Base-by-base conservation (phyloP, 352 stramenopile genomes). In the Pythium grandisporangium region DNA sequence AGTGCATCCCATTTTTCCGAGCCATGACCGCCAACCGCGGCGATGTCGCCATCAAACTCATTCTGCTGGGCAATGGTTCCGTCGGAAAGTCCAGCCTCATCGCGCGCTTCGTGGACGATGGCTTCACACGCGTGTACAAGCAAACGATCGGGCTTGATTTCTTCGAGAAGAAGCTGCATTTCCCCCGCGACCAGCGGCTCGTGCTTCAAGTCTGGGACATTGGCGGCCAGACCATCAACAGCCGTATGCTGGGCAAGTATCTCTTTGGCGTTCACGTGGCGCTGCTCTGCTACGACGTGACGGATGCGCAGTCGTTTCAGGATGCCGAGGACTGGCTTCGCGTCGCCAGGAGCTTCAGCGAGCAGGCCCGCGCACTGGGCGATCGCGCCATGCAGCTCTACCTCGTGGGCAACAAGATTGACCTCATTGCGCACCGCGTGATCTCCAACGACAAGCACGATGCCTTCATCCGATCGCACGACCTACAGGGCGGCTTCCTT, bases 121-220 rank as follows among this genome's bases (percentile, higher is more conserved):
- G 78, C 35, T 95, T 93, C 52, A 64, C 61, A 37, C 70, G 61
- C 30, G 61, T 84, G 48, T 95, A 95, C 67, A 89, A 87, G 45
- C 80, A 95, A 48, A 95, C 80, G 1, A 73, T 94, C 38, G 76
- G 80, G 6, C 55, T 92, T 14, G 82, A 93, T 57, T 93, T 93
- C 43, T 95, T 77, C 48, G 77, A 93, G 60, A 93, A 93, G 53
- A 84, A 78, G 46, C 63, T 93, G 12, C 50, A 72, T 25, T 68
- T 93, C 12, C 63, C 75, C n/a, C 68, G 74, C 6, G 74, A 88
- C 48, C 63, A 89, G 50, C 59, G 66, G 0, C 66, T 86, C 21
- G 67, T 89, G 33, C 60, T 94, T 17, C 76, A 94, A 46, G 69
- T 95, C 6, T 93, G 80, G 79, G 84, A 95, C 62, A 93, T 94